These are phyloP conservation scores for Lactarius pseudohatsudake DNA, from an alignment of 768 basidiomycete species.

Conservation along the genomic window DNA sequence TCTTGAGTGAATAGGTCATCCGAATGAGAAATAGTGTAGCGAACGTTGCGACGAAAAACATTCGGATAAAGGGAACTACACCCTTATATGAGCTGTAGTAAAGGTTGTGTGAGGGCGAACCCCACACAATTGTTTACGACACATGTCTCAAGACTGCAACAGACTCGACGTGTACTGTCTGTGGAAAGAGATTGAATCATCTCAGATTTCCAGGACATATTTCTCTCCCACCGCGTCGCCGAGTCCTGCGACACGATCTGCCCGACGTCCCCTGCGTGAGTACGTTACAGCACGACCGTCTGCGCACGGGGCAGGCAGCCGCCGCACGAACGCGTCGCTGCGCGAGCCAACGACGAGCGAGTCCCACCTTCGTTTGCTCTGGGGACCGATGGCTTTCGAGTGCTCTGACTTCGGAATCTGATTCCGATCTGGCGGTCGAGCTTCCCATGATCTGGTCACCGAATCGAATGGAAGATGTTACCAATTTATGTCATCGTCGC, in stretches of 20 bases:
- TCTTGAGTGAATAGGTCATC: too few species aligned
- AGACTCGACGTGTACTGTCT: slow-evolving; percentile 42
- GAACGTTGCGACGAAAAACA: too few species aligned
- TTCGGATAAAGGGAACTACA: too few species aligned
- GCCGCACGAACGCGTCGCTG: slow-evolving; percentile 8
- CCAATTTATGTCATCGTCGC: background rate
- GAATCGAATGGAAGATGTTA: background rate
- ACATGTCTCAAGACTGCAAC: too few species aligned
- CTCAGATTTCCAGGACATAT: slow-evolving; percentile 51
- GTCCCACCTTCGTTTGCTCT: too few species aligned
- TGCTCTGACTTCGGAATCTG: background rate
- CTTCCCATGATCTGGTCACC: background rate
- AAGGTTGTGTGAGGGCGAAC: too few species aligned
- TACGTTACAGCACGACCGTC: slow-evolving; percentile 71
- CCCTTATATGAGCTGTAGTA: too few species aligned
- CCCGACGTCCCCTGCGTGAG: slow-evolving; percentile 91
- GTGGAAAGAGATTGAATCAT: slow-evolving; percentile 94
- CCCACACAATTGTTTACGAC: too few species aligned
- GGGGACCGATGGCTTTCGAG: too few species aligned
- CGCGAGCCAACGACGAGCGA: too few species aligned
- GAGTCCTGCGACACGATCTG: slow-evolving; percentile 50
- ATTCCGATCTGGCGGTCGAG: background rate
- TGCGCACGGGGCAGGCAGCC: background rate
- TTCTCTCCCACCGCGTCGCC: slow-evolving; percentile 24
- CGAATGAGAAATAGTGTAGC: too few species aligned